A percentile compares a stretch with the other conserved stretches of the same genome.
phyloP scores from a whole-genome alignment of 202 grass and related monocot species.

The Dendrocalamus latiflorus region DNA sequence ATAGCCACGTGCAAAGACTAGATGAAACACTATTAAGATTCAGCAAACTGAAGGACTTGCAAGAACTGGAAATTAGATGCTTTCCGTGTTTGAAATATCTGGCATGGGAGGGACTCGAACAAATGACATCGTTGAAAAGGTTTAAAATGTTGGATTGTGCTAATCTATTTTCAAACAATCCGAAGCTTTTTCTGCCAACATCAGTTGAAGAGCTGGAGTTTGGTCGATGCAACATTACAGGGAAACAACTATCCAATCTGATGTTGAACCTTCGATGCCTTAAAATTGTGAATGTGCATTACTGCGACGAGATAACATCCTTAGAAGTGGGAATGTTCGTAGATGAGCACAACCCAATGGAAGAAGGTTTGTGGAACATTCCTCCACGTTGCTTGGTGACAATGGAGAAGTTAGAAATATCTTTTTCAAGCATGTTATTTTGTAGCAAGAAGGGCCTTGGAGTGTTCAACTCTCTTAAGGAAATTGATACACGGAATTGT shows the following conservation, averaged over 20 bases:
- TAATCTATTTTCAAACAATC: background rate
- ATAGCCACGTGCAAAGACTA: background rate
- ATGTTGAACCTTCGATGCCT: background rate
- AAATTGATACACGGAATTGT: background rate
- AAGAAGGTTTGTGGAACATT: background rate
- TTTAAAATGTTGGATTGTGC: background rate
- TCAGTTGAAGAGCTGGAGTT: background rate
- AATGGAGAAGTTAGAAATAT: background rate
- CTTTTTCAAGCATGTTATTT: background rate
- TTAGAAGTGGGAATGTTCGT: background rate
- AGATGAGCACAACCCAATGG: background rate
- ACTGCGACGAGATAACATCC: background rate
- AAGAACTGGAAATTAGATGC: background rate
- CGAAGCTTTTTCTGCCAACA: background rate
- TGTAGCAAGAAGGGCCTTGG: background rate
- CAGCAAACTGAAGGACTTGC: background rate
- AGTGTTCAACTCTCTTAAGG: background rate
- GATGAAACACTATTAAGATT: background rate
- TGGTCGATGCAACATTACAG: background rate
- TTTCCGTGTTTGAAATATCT: background rate
- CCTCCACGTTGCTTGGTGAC: background rate
- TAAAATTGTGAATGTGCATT: background rate
- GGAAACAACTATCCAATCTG: background rate
- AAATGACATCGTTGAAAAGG: background rate
- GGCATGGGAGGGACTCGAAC: background rate